Conservation (phyloP, 805 yeast species). For the Cyberlindnera mrakii region DNA sequence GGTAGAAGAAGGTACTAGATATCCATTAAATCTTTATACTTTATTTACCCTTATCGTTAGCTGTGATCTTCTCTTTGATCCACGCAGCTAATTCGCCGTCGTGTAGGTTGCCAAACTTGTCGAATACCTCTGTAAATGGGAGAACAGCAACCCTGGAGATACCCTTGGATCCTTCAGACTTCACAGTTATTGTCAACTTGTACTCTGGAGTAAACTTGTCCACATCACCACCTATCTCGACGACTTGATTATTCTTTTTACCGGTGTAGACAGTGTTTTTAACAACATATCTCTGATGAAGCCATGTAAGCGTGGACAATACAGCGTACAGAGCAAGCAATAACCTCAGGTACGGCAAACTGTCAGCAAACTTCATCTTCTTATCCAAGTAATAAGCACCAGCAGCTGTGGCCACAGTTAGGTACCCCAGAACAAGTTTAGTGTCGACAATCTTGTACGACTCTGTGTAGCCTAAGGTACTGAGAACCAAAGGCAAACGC, state of each 20-base stretch:
- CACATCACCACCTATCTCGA: conserved; percentile 27
- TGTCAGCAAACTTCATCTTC: conserved; percentile 37
- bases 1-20: conserved; percentile 36
- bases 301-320: conserved; percentile 33
- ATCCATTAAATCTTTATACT: background rate
- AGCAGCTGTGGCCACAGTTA: conserved; percentile 44
- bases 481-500: conserved; percentile 10
- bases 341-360: conserved; percentile 32
- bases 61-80: conserved; percentile 30
- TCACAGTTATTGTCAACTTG: conserved; percentile 30
- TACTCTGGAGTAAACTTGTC: conserved; percentile 42
- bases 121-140: conserved; percentile 30
- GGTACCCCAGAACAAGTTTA: conserved; percentile 44
- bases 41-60: conserved; percentile 32
- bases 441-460: conserved; percentile 37
- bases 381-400: conserved; percentile 45
- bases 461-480: conserved; percentile 35
- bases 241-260: conserved; percentile 22
- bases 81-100: conserved; percentile 33
- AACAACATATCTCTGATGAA: conserved; percentile 30
- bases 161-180: conserved; percentile 13
- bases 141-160: conserved; percentile 15
- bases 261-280: conserved; percentile 44
- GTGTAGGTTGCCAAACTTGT: conserved; percentile 37
- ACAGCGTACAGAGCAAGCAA: conserved; percentile 35